Base-by-base conservation (phyloP, 129 eudicot species). In the Flaveria trinervia region DNA sequence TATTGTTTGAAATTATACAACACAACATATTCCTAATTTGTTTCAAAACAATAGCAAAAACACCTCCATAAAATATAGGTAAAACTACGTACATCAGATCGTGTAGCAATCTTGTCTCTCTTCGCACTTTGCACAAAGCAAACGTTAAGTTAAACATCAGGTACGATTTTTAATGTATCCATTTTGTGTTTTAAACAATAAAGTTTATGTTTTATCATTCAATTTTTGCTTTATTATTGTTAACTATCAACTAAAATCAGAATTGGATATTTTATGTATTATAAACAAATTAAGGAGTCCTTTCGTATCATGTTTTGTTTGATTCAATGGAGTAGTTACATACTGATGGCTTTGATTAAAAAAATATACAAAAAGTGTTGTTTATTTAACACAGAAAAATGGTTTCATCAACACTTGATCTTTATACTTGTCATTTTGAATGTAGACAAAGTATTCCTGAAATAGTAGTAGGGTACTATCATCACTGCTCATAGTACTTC, bases 1-100 rank as follows among this genome's bases (percentile, higher is more conserved):
- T 77, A 77, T 39, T 43, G 75, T 41, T 67, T 67, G 81, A 67
- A 66, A 49, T 18, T 51, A 65, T 51, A 65, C 43, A 20, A 50
- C 9, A 14, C 48, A 26, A 13, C 9, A 67, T 20, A 65, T 65
- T 76, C 66, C 54, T 65, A 50, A 36, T 22, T 49, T 17, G 65
- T 33, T 43, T 30, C 20, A 7, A 16, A 51, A 2, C 22, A 30
- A 30, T 30, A 30, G 36, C 36, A 4, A 4, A 30, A 30, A 4
- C 39, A 4, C 7, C 39, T 4, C 4, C 41, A 36, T 36, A 36
- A 36, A 36, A 0, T 36, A 5, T 36, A 36, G 30, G 4, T 33
- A 33, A 33, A 33, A 5, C 39, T 33, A 33, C 39, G 7, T 33
- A 33, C 0, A 33, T 33, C 39, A 33, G 0, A 33, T 3, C 39